Evolutionary conservation across 768 basidiomycete species (phyloP), one percentile per base, ranked within the genome.

Genomic region (Thelephora aurantiotincta): DNA sequence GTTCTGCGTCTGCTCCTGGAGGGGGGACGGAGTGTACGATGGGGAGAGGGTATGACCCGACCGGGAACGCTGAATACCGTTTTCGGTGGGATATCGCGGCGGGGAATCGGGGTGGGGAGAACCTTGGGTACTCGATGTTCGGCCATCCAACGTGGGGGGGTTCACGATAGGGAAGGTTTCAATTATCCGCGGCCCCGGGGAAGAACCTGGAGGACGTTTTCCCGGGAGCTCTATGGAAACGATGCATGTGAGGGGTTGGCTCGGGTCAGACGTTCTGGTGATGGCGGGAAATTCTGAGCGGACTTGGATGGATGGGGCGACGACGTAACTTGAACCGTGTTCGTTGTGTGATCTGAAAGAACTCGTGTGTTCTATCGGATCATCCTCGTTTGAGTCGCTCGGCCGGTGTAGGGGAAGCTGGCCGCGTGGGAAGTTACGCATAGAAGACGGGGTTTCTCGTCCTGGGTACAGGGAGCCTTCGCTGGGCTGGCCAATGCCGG

Each of bases 301-400:
- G 58, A 97, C 88, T 60, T 89, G 85, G 58, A 99, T 96, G 20
- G 83, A 80, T 6, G 96, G 96, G 1, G 91, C 80, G 58, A 96
- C 83, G 53, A 98, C 77, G 58, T 86, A 89, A 19, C 54, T 54
- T 51, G 55, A 47, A 60, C 62, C 44, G 65, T 63, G 47, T 20
- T n/a, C 33, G 20, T 58, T 60, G 26, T 30, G 26, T 18, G 74
- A 75, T 54, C 68, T 74, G 53, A 72, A 19, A 6, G 46, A 42
- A 7, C 30, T 26, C 34, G 47, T 49, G 49, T 57, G 54, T 7
- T 57, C 56, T 43, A 88, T 65, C 3, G 87, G 84, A 64, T 97
- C 93, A 62, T 97, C 93, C 46, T 85, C 84, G 52, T 70, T 78
- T 33, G 82, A 84, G 59, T 86, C 84, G 57, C 74, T 77, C 1